Conservation (phyloP, 768 basidiomycete genomes). For the Xerocomellus dryophilus region DNA sequence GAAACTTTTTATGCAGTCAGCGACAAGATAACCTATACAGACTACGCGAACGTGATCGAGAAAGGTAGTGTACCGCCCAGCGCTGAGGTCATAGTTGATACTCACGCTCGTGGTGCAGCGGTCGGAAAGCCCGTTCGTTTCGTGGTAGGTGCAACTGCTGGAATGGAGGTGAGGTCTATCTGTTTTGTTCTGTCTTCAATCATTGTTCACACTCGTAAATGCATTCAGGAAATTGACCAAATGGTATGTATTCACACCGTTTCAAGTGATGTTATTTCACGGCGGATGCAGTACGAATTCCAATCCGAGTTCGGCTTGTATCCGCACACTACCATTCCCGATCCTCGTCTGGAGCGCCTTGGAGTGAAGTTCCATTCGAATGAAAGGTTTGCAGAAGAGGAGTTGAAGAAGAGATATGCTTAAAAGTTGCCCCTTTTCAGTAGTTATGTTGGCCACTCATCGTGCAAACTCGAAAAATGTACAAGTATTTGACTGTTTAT, state of each 20-base stretch:
- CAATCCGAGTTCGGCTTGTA: conserved; percentile 29
- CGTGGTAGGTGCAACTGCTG: conserved; percentile 9
- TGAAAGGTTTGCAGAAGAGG: conserved; percentile 16
- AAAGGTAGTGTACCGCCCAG: conserved; percentile 8
- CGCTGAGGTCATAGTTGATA: neutral
- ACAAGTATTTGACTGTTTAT: neutral
- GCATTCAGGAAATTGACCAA: conserved; percentile 19
- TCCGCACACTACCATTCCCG: conserved; percentile 17
- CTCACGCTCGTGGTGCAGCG: conserved; percentile 6
- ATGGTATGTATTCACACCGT: conserved; percentile 19
- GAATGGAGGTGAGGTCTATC: conserved; percentile 17
- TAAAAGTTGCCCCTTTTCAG: neutral
- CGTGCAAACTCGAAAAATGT: neutral
- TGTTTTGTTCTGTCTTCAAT: neutral
- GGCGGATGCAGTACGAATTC: conserved; percentile 16
- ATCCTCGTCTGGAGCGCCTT: conserved; percentile 25
- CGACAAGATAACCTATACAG: conserved; percentile 19
- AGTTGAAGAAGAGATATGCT: conserved; percentile 18
- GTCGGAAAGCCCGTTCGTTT: conserved; percentile 30
- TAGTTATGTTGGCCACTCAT: neutral
- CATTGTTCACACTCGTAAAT: neutral
- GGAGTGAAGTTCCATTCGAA: conserved; percentile 28
- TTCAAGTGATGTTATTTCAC: neutral
- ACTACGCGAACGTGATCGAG: conserved; percentile 14
- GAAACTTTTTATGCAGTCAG: conserved; percentile 26